Conservation (phyloP, 2,329 filamentous ascomycete genomes). For the Cordyceps javanica region DNA sequence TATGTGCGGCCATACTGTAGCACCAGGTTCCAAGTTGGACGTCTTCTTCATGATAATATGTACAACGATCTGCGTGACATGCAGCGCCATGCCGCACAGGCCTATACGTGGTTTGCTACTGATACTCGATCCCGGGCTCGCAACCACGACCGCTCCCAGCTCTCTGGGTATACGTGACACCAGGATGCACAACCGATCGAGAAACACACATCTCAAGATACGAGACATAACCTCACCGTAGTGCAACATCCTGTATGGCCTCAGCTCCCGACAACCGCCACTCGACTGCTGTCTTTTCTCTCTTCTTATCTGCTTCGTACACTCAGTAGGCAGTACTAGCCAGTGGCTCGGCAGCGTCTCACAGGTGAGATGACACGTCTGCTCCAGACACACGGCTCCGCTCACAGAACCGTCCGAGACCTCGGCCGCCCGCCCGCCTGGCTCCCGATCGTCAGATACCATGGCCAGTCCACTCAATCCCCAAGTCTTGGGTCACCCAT, state of each 20-base stretch:
- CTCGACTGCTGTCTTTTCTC: too few relatives aligned
- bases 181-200: conserved; percentile 5
- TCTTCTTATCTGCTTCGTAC: neutral
- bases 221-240: neutral
- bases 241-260: neutral
- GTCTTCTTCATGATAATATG: neutral
- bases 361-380: conserved; percentile 32
- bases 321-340: neutral
- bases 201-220: neutral
- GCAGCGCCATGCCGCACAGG: neutral
- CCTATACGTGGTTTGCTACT: neutral
- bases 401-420: conserved; percentile 10
- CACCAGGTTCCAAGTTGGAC: neutral
- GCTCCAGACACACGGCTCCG: conserved; percentile 16
- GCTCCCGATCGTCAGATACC: conserved; percentile 13
- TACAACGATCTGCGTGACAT: conserved; percentile 1
- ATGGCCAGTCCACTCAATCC: conserved; percentile 15
- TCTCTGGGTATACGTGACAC: neutral
- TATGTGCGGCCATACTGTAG: neutral
- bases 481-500: conserved; percentile 18
- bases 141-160: conserved; percentile 1
- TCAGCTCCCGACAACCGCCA: neutral
- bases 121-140: neutral
- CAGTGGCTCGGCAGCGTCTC: conserved; percentile 18
- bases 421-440: conserved; percentile 8